Evolutionary conservation across 495 filamentous ascomycete species (phyloP).

Genomic region (Annulohypoxylon maeteangense): DNA sequence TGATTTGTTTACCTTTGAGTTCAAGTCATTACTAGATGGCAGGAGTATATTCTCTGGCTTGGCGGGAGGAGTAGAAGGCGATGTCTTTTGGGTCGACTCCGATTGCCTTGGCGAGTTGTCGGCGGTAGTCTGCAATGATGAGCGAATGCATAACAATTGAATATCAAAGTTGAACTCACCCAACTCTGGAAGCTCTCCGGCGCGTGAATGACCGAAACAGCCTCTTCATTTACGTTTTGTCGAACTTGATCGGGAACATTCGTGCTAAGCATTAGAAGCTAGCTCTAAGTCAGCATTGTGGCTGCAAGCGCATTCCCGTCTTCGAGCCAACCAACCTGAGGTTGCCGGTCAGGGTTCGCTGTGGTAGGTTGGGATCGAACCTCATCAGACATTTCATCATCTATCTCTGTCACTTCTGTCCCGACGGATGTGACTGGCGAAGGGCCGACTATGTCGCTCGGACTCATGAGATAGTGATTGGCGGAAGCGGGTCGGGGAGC

Average conservation of each 20-base stretch:
- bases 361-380: slow-evolving; percentile 43
- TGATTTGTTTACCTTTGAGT: slow-evolving; percentile 49
- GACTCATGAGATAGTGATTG: slow-evolving; percentile 56
- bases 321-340: slow-evolving; percentile 47
- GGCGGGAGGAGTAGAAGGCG: slow-evolving; percentile 37
- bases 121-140: slow-evolving; percentile 48
- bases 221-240: slow-evolving; percentile 72
- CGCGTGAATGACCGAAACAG: slow-evolving; percentile 88
- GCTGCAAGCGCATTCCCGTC: slow-evolving; percentile 46
- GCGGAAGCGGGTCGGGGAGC: slow-evolving; percentile 38
- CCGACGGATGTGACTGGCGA: slow-evolving; percentile 82
- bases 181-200: slow-evolving; percentile 81
- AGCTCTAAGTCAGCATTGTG: slow-evolving; percentile 40
- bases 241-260: slow-evolving; percentile 64
- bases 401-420: slow-evolving; percentile 76
- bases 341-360: slow-evolving; percentile 40
- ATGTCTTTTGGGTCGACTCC: slow-evolving; percentile 46
- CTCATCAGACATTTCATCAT: slow-evolving; percentile 71
- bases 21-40: slow-evolving; percentile 44
- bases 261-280: slow-evolving; percentile 70
- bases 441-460: slow-evolving; percentile 72
- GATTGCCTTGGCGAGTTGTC: slow-evolving; percentile 47
- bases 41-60: slow-evolving; percentile 39
- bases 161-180: slow-evolving; percentile 60
- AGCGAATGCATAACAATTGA: background rate